Percentiles rank a stretch among this genome's conserved stretches.
These are phyloP conservation scores for Geotrichum candidum DNA, from an alignment of 1,139 yeast species.

Conservation along the genomic window DNA sequence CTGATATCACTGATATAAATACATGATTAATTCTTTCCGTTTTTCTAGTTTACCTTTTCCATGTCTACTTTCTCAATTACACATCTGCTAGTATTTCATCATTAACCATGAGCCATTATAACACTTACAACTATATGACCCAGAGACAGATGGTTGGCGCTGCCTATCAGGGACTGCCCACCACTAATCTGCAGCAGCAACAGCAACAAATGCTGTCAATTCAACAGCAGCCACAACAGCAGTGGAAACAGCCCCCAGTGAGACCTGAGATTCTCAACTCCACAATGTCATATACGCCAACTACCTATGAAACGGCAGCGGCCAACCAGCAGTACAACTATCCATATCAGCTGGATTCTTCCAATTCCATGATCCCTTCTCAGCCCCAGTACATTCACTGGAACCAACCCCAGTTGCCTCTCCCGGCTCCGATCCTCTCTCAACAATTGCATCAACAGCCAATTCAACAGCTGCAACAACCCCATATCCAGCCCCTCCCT, in stretches of 20 bases:
- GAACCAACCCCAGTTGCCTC: conserved; percentile 1
- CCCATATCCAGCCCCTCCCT: conserved; percentile 2
- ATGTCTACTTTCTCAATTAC: not conserved
- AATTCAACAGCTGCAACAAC: not conserved
- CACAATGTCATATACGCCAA: conserved; percentile 4
- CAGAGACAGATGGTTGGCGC: conserved; percentile 4
- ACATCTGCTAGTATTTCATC: not conserved
- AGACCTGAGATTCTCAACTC: conserved; percentile 7
- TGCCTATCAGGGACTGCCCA: conserved; percentile 8
- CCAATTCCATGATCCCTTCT: conserved; percentile 2
- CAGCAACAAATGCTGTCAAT: not conserved
- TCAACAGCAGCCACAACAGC: not conserved
- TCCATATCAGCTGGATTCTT: not conserved
- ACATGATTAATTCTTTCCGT: not conserved
- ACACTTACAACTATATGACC: conserved; percentile 2
- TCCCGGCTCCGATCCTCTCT: not conserved
- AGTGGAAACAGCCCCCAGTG: conserved; percentile 7
- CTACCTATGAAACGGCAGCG: not conserved
- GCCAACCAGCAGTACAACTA: not conserved
- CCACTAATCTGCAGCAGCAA: not conserved
- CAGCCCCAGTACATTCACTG: conserved; percentile 2
- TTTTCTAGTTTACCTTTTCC: not conserved
- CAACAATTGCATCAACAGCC: conserved; percentile 4
- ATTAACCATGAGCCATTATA: conserved; percentile 6
- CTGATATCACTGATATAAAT: not conserved